Evolutionary conservation across 768 basidiomycete species (phyloP).

Genomic region (Ramaria rubella): DNA sequence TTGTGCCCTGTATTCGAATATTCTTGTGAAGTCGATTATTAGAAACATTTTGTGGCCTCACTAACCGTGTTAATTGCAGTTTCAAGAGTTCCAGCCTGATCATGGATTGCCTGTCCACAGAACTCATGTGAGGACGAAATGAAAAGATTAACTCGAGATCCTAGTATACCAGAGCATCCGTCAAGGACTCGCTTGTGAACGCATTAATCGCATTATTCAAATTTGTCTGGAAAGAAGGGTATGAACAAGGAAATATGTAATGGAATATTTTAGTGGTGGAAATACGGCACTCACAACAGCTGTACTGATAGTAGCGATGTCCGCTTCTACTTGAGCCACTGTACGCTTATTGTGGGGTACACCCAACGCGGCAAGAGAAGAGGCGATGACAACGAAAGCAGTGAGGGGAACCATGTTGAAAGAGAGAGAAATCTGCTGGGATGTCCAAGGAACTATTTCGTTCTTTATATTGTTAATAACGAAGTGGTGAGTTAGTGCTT

Average conservation of each 20-base stretch:
- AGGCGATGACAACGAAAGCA: background rate
- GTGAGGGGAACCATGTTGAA: slow-evolving; percentile 3
- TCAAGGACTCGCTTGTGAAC: background rate
- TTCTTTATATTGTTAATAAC: too few species aligned
- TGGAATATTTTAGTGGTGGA: background rate
- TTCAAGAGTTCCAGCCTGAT: background rate
- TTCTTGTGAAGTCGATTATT: background rate
- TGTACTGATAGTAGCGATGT: background rate
- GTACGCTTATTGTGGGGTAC: background rate
- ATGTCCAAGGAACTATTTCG: too few species aligned
- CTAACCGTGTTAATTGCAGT: background rate
- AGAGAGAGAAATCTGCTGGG: too few species aligned
- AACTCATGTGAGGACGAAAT: background rate
- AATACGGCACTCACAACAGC: background rate
- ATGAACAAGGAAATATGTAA: background rate
- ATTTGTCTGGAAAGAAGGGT: background rate
- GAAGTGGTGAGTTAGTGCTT: too few species aligned
- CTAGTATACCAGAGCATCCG: background rate
- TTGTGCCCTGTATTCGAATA: background rate
- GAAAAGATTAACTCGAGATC: background rate
- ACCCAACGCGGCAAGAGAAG: background rate
- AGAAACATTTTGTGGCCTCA: background rate
- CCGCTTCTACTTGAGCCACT: slow-evolving; percentile 3
- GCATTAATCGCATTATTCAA: background rate
- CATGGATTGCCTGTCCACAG: background rate